Conservation (phyloP, 768 basidiomycete species). For the Fibroporia radiculosa region DNA sequence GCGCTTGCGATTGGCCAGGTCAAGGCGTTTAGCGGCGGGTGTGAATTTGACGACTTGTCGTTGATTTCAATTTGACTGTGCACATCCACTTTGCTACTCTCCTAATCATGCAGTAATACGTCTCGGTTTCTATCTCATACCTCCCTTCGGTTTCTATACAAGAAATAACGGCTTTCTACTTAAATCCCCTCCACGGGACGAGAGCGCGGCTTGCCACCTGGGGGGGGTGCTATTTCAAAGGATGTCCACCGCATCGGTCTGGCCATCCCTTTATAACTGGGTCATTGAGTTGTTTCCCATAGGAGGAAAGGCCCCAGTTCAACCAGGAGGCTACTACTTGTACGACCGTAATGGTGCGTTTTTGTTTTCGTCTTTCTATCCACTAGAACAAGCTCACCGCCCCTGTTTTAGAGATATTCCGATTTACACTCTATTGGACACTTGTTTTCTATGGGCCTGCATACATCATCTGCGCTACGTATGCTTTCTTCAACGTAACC, state of each 20-base stretch:
- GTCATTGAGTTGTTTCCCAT: constrained; percentile 26
- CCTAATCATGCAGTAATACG: too few species aligned
- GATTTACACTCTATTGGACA: constrained; percentile 42
- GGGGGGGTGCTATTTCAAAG: too few species aligned
- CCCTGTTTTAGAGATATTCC: constrained; percentile 34
- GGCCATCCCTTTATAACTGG: constrained; percentile 31
- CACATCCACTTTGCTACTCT: too few species aligned
- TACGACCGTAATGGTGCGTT: constrained; percentile 25
- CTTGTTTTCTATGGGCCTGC: constrained; percentile 38
- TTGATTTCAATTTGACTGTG: too few species aligned
- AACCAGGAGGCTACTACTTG: constrained; percentile 29
- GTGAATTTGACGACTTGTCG: background rate
- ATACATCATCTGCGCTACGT: constrained; percentile 31
- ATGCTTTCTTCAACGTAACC: constrained; percentile 34
- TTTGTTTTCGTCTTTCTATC: background rate
- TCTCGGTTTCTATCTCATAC: too few species aligned
- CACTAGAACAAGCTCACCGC: background rate
- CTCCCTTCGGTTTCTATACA: too few species aligned
- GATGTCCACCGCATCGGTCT: too few species aligned
- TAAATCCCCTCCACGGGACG: too few species aligned
- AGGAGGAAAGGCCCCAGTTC: constrained; percentile 20
- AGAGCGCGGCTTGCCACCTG: too few species aligned
- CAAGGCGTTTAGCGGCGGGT: too few species aligned
- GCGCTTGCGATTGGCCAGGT: too few species aligned
- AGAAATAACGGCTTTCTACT: too few species aligned